Conservation (phyloP, 1,284 basidiomycete species). For the Heterobasidion annosum region DNA sequence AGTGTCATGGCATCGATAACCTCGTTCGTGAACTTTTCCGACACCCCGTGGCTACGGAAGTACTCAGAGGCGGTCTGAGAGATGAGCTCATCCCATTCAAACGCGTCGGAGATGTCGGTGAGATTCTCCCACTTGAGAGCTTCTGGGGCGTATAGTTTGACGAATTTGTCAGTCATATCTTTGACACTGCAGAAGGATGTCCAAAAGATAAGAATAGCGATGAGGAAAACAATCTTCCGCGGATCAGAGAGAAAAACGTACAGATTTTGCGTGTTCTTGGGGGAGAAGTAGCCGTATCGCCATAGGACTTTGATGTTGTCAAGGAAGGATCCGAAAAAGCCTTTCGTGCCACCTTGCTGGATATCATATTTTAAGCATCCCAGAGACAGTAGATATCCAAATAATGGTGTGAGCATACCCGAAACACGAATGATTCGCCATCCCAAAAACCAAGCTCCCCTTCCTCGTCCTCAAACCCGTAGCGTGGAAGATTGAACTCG, state of each 20-base stretch:
- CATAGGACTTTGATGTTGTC: conserved; percentile 65
- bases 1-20: conserved; percentile 78
- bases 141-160: conserved; percentile 49
- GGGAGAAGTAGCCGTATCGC: conserved; percentile 76
- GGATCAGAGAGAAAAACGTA: conserved; percentile 21
- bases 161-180: conserved; percentile 44
- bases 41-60: conserved; percentile 48
- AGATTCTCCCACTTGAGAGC: conserved; percentile 62
- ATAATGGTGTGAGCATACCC: conserved; percentile 30
- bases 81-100: conserved; percentile 47
- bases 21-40: conserved; percentile 61
- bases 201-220: neutral
- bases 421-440: conserved; percentile 64
- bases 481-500: conserved; percentile 68
- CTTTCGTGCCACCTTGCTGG: conserved; percentile 37
- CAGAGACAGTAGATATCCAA: conserved; percentile 1
- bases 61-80: conserved; percentile 52
- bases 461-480: conserved; percentile 42
- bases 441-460: conserved; percentile 73
- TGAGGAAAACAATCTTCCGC: neutral
- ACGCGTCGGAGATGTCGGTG: conserved; percentile 37
- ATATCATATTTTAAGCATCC: conserved; percentile 11
- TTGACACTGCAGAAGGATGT: conserved; percentile 37
- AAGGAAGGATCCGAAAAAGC: conserved; percentile 48
- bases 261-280: conserved; percentile 50